phyloP scores from a whole-genome alignment of 2,329 filamentous ascomycete genomes.

The Pseudogymnoascus verrucosus region DNA sequence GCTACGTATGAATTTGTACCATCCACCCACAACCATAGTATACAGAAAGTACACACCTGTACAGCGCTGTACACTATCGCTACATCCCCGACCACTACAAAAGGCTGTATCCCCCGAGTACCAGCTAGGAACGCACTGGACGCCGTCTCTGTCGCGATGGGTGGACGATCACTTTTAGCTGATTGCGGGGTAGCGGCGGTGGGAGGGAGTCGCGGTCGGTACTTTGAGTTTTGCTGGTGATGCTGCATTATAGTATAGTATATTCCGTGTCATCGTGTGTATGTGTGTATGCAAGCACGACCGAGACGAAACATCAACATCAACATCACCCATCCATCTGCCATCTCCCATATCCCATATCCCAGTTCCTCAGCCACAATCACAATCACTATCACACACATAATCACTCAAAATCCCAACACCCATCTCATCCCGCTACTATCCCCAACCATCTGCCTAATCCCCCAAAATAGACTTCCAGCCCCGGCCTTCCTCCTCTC shows the following conservation, averaged over 20 bases:
- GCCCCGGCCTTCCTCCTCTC: not conserved
- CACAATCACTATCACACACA: not conserved
- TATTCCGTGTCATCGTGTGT: not conserved
- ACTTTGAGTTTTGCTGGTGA: not conserved
- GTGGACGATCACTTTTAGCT: not conserved
- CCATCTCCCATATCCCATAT: not conserved
- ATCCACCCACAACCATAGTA: not conserved
- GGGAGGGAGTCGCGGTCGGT: not conserved
- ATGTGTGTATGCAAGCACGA: not conserved
- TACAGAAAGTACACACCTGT: not conserved
- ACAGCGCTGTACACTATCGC: not conserved
- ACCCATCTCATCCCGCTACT: conserved; percentile 14
- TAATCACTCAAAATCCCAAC: not conserved
- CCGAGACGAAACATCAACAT: not conserved
- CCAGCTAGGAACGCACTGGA: not conserved
- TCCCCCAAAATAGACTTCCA: not conserved
- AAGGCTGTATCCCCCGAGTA: not conserved
- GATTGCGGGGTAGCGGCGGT: not conserved
- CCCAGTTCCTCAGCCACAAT: not conserved
- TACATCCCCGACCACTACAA: not conserved
- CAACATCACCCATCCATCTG: not conserved
- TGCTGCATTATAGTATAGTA: not conserved
- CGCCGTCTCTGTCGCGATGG: not conserved
- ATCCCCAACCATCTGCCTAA: conserved; percentile 38
- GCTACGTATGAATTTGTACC: not conserved